These are phyloP conservation scores for Xylaria digitata DNA, from an alignment of 2,329 filamentous ascomycete species.

Conservation along the genomic window DNA sequence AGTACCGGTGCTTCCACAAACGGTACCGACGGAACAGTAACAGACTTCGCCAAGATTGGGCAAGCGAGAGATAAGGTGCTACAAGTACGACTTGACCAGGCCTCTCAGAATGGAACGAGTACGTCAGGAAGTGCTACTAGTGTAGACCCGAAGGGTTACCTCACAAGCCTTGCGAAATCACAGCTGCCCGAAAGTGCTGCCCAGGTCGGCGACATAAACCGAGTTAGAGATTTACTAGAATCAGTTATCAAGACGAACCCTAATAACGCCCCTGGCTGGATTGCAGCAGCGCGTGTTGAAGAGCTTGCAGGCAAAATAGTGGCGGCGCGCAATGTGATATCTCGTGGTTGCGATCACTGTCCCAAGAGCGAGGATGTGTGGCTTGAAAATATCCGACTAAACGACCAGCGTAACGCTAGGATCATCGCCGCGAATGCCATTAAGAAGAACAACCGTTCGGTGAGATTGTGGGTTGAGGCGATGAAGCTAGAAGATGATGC, in stretches of 20 bases:
- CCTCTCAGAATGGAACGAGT: slow-evolving; percentile 74
- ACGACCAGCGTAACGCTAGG: slow-evolving; percentile 92
- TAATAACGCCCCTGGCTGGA: slow-evolving; percentile 94
- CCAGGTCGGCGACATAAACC: slow-evolving; percentile 93
- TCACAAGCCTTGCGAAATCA: slow-evolving; percentile 88
- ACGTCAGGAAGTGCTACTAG: slow-evolving; percentile 86
- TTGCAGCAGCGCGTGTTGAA: slow-evolving; percentile 91
- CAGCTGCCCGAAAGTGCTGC: slow-evolving; percentile 82
- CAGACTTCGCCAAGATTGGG: slow-evolving; percentile 97
- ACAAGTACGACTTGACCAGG: slow-evolving; percentile 92
- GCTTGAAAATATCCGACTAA: slow-evolving; percentile 94
- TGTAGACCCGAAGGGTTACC: slow-evolving; percentile 94
- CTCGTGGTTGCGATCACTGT: slow-evolving; percentile 87
- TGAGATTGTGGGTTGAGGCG: slow-evolving; percentile 92
- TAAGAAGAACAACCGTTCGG: slow-evolving; percentile 88
- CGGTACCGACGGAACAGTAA: slow-evolving; percentile 86
- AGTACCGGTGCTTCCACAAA: slow-evolving; percentile 46
- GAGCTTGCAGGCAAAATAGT: slow-evolving; percentile 93
- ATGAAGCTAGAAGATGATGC: slow-evolving; percentile 89
- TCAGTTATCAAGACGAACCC: slow-evolving; percentile 98
- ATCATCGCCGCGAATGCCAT: slow-evolving; percentile 95
- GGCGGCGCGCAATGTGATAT: slow-evolving; percentile 87
- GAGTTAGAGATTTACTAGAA: slow-evolving; percentile 90
- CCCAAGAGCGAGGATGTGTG: slow-evolving; percentile 95
- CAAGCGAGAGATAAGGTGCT: slow-evolving; percentile 95